Evolutionary conservation across 108 stramenopile genomes (phyloP).

Genomic region (Fragilariopsis cylindrus): DNA sequence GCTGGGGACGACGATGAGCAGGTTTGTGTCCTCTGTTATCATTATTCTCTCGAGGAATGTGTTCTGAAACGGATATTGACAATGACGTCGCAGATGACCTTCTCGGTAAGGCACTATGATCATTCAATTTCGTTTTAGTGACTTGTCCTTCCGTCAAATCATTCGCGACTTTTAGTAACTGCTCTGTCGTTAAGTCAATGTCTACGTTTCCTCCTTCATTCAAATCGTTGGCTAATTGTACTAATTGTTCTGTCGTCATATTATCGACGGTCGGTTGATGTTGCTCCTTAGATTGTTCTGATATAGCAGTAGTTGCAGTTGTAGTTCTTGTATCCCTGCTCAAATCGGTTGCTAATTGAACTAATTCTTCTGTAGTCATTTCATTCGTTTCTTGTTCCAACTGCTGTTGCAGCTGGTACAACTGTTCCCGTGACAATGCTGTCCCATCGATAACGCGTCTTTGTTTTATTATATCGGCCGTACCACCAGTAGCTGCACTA

Average conservation of each 20-base stretch:
- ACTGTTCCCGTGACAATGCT: not conserved
- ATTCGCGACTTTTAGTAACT: not conserved
- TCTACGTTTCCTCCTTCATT: not conserved
- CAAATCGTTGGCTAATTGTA: not conserved
- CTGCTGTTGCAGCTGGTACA: not conserved
- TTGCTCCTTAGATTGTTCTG: not conserved
- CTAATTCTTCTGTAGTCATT: slow-evolving; percentile 3
- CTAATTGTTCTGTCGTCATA: not conserved
- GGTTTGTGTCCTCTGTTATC: not conserved
- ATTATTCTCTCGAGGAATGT: not conserved
- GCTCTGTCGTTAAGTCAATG: not conserved
- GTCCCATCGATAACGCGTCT: slow-evolving; percentile 2
- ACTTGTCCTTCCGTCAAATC: not conserved
- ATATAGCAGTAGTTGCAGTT: not conserved
- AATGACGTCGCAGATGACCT: not conserved
- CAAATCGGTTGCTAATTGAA: not conserved
- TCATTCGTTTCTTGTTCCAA: slow-evolving; percentile 2
- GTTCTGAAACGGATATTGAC: not conserved
- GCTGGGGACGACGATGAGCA: not conserved
- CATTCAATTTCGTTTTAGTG: not conserved
- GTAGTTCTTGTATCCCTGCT: not conserved
- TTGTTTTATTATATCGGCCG: too few species aligned
- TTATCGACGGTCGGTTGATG: not conserved
- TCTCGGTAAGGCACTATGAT: not conserved
- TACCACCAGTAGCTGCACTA: not conserved